Evolutionary conservation across 2,329 filamentous ascomycete genomes (phyloP), one percentile per base, ranked within the genome.

Genomic region (Colletotrichum incanum): DNA sequence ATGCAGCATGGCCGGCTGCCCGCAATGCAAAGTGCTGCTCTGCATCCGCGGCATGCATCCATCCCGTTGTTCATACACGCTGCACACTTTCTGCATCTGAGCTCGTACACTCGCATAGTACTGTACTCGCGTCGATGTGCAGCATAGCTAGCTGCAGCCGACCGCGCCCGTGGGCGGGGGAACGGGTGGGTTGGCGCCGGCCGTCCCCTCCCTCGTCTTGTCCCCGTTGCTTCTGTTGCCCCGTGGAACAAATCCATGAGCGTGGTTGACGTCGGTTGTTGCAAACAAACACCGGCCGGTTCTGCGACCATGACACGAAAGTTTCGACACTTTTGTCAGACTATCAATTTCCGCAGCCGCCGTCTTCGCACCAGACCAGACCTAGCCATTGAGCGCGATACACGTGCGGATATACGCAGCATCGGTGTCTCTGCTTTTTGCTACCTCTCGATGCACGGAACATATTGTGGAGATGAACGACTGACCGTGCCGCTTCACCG

Each of bases 401-500:
- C 69, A 69, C 52, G 65, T 72, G 58, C 65, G 41, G 34, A 28
- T 43, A 26, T 66, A 56, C 47, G 43, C 28, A 39, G 56, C 67
- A 63, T 52, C 47, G 52, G 63, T 68, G 47, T 39, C 41, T 41
- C 58, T 71, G 58, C 56, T n/a, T 64, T 28, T 14, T 47, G 41
- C 63, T 66, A 45, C 61, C 31, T 54, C 34, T 60, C 56, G 54
- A 59, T 45, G 52, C 69, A 64, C 69, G 39, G 65, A 64, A 59
- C 65, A 41, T 58, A 60, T 64, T 72, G 69, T 69, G 69, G 65
- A 72, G 65, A 72, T 72, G 69, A 72, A 64, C 39, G 31, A 72
- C 69, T 72, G 52, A 69, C 65, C 69, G 52, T 64, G 50, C 65
- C 58, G 69, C 65, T 69, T 72, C 69, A 72, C 69, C 69, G 65